phyloP scores from a whole-genome alignment of 1,139 yeast species.

The Suhomyces guaymorum region DNA sequence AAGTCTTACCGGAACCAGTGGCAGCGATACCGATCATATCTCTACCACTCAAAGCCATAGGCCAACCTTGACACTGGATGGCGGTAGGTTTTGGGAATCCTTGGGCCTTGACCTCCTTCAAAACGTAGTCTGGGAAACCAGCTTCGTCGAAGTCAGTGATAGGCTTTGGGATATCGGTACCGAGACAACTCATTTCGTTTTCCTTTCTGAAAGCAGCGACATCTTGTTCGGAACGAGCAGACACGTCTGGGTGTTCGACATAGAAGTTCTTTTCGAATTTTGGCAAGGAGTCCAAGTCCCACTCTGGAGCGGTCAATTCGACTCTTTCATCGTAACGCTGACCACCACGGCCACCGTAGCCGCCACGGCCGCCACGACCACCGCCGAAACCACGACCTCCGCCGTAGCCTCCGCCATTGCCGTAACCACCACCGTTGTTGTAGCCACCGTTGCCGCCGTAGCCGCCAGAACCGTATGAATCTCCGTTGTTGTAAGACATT shows the following conservation, averaged over 20 bases:
- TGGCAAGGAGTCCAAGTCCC: conserved; percentile 78
- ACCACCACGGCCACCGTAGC: conserved; percentile 27
- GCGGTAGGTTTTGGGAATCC: conserved; percentile 95
- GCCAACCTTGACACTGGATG: conserved; percentile 99
- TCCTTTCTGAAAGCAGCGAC: conserved; percentile 73
- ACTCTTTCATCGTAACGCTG: conserved; percentile 45
- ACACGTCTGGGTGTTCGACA: conserved; percentile 77
- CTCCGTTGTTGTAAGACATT: conserved; percentile 31
- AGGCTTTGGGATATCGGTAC: conserved; percentile 91
- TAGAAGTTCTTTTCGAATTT: conserved; percentile 95
- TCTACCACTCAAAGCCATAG: conserved; percentile 98
- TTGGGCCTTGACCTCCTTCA: conserved; percentile 83
- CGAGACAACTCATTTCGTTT: conserved; percentile 82
- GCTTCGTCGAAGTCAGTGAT: conserved; percentile 92
- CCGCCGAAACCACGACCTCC: conserved; percentile 30
- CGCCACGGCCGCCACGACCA: conserved; percentile 42
- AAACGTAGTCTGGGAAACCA: conserved; percentile 93
- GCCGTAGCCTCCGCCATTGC: conserved; percentile 33
- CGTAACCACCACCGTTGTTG: conserved; percentile 32
- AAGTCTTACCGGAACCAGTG: conserved; percentile 98
- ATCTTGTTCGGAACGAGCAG: conserved; percentile 72
- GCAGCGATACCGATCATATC: conserved; percentile 99
- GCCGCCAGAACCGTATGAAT: conserved; percentile 30
- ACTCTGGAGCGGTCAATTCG: conserved; percentile 67
- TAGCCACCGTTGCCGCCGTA: conserved; percentile 26